Base-by-base conservation (phyloP, 441 rosid species). In the Pelargonium fulgidum region DNA sequence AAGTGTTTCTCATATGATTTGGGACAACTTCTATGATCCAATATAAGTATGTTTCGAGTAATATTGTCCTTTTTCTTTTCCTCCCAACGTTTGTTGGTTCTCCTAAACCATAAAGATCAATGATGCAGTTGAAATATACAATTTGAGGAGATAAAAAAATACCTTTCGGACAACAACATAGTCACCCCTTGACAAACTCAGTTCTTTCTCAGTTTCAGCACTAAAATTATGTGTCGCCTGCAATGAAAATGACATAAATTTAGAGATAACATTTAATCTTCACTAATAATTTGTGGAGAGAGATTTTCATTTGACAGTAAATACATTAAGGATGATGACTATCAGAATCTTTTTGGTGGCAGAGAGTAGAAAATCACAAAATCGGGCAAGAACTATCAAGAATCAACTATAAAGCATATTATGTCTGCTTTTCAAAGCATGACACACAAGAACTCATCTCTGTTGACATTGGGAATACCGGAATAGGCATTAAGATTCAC, bases 81-180 rank as follows among this genome's bases (percentile, higher is more conserved):
- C 45, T 7, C 10, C 10, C 7, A n/a, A n/a, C 13, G 4, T 7
- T 48, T n/a, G 2, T 48, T 3, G 22, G 50, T 62, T 56, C 36
- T 58, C 70, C 48, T 39, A 45, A 66, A 24, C 56, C 41, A 33
- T 67, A 45, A 50, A 29, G 66, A 68, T 33, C 7, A 7, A 33
- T 33, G 11, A 42, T 24, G 66, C 58, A 66, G 67, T 45, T 20
- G 48, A 67, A 67, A 42, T 11, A 45, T n/a, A 70, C 6, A 22
- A 5, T 45, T 56, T 13, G 48, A 62, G 44, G 29, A 74, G 44
- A 69, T 74, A 61, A 29, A 39, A 65, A 50, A 50, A 52, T 67
- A 88, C 93, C 90, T 86, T 80, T 70, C 93, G 77, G 50, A 88
- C 90, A 26, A 88, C 93, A 33, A 88, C 76, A 75, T 83, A 88